Evolutionary conservation across 345 rosid genomes (phyloP).

Genomic region (Aurinia saxatilis): DNA sequence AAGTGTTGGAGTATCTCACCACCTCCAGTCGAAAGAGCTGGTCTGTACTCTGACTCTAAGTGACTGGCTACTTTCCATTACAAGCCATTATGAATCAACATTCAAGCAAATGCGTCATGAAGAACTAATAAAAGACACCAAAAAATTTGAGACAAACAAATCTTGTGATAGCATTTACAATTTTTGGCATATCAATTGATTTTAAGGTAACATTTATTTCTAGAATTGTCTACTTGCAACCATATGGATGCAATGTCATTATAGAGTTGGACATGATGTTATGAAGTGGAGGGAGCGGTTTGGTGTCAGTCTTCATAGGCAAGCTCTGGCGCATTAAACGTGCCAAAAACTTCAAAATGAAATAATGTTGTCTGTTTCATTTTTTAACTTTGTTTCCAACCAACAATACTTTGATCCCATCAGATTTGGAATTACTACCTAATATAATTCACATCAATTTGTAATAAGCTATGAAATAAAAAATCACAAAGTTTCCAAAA

Average conservation of each 20-base stretch:
- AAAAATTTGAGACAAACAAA: not conserved
- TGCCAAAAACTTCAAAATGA: not conserved
- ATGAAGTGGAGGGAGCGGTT: slow-evolving; percentile 18
- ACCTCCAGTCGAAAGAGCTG: not conserved
- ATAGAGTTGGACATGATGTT: slow-evolving; percentile 4
- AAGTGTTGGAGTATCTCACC: not conserved
- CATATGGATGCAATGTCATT: not conserved
- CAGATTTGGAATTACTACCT: too few species aligned
- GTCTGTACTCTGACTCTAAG: not conserved
- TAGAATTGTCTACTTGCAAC: not conserved
- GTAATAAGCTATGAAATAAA: too few species aligned
- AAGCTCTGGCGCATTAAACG: slow-evolving; percentile 23
- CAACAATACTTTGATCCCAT: not conserved
- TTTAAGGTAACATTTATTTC: not conserved
- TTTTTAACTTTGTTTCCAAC: not conserved
- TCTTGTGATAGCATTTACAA: not conserved
- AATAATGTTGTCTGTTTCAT: slow-evolving; percentile 1
- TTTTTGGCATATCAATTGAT: not conserved
- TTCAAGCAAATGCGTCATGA: not conserved
- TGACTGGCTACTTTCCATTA: not conserved
- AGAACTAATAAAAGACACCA: not conserved
- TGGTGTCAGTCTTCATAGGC: not conserved
- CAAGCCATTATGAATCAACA: not conserved
- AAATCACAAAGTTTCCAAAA: too few species aligned
- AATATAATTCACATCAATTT: too few species aligned